Evolutionary conservation across 106 monocot genomes (phyloP).

Genomic region (Chionographis japonica): DNA sequence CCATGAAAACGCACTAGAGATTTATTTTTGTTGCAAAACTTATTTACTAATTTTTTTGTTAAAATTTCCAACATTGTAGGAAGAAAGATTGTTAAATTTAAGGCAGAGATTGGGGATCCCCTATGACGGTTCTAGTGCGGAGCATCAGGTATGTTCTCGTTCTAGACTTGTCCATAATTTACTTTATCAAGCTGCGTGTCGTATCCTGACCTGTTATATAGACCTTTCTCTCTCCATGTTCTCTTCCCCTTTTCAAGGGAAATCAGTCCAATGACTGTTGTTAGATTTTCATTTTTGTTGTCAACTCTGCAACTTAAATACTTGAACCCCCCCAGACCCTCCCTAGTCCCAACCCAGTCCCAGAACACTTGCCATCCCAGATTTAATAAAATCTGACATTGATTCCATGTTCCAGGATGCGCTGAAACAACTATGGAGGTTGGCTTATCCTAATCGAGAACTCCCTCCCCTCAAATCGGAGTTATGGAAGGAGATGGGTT

Average conservation of each 20-base stretch:
- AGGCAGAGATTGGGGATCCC: slow-evolving; percentile 65
- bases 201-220: not conserved
- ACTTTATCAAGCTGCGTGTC: not conserved
- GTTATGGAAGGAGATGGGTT: slow-evolving; percentile 95
- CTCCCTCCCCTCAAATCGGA: slow-evolving; percentile 82
- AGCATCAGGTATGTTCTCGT: slow-evolving; percentile 60
- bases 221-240: not conserved
- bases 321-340: too few relatives aligned
- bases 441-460: slow-evolving; percentile 70
- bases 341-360: too few relatives aligned
- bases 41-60: not conserved
- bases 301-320: too few relatives aligned
- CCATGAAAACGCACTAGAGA: too few relatives aligned
- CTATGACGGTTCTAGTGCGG: slow-evolving; percentile 55
- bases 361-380: too few relatives aligned
- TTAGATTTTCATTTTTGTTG: too few relatives aligned
- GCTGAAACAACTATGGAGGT: slow-evolving; percentile 73
- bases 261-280: too few relatives aligned
- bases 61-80: slow-evolving; percentile 35
- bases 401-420: slow-evolving; percentile 42
- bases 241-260: not conserved
- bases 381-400: too few relatives aligned
- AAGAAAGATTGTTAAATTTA: slow-evolving; percentile 63
- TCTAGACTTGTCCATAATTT: slow-evolving; percentile 1
- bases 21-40: too few relatives aligned